Conservation (phyloP, 2,329 filamentous ascomycete species). For the Ciborinia camelliae region DNA sequence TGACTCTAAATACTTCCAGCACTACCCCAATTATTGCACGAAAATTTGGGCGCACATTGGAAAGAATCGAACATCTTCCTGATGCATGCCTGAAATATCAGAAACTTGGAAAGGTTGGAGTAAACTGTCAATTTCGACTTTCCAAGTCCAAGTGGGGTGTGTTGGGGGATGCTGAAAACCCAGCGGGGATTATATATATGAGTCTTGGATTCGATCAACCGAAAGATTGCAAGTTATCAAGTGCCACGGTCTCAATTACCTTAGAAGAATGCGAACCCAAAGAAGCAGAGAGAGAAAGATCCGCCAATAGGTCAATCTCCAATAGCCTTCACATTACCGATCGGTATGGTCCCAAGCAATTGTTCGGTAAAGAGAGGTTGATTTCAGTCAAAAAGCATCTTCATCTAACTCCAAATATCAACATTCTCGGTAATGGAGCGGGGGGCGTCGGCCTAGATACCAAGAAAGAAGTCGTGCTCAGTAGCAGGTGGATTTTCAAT, state of each 20-base stretch:
- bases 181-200: conserved; percentile 15
- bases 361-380: background rate
- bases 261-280: background rate
- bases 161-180: background rate
- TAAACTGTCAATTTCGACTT: background rate
- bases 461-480: background rate
- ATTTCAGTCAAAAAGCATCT: background rate
- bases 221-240: conserved; percentile 13
- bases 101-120: background rate
- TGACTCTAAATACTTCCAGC: background rate
- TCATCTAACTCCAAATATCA: background rate
- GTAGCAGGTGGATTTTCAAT: background rate
- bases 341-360: conserved; percentile 6
- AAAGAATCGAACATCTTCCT: background rate
- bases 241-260: conserved; percentile 5
- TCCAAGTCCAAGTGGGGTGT: background rate
- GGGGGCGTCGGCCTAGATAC: background rate
- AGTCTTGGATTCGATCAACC: conserved; percentile 13
- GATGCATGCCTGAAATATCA: background rate
- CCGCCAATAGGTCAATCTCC: background rate
- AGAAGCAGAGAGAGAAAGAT: background rate
- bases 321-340: background rate
- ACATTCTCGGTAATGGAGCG: conserved; percentile 1
- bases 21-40: conserved; percentile 1
- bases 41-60: background rate